Evolutionary conservation across 2,329 filamentous ascomycete species (phyloP), one percentile per base, ranked within the genome.

Genomic region (Ceratocystis cacaofunesta): DNA sequence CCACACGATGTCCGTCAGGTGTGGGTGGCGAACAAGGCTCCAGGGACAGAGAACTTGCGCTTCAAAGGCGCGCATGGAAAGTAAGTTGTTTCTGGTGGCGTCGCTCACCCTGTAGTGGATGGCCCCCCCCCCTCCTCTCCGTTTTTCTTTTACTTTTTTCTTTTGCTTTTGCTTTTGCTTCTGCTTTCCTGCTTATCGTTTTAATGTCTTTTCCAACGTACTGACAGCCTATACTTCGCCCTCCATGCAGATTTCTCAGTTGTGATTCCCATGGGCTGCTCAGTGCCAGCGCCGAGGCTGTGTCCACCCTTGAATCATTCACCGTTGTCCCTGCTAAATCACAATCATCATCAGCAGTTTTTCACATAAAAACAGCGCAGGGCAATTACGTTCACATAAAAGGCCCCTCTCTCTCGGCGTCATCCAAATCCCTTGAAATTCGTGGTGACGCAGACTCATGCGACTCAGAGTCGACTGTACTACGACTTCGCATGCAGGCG

Each of bases 1-100:
- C 94, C 94, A 62, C 92, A 96, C 75, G 92, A 97, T 74, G 92
- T 97, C 68, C 81, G 92, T 68, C 92, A 96, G 77, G 94, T 99
- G 17, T 99, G 92, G 89, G 84, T 97, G 69, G 90, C 89, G 68
- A 95, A 88, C 70, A 83, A 82, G 69, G 86, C 96, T 12, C 83
- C 87, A 0, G 92, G 92, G 2, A 92, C 88, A 1, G 89, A 95
- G 69, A 81, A 82, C 43, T 87, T 90, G 70, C 88, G 88, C 66
- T 89, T 99, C 75, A 96, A 96, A 76, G 90, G 90, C 0, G 88
- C 92, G 71, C 89, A 96, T 75, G 92, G 91, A 68, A 87, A 84
- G 87, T 92, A 72, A 67, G 79, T 63, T 61, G n/a, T n/a, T 25
- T 19, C 55, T 7, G 1, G 15, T 8, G 25, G 5, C 5, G 32